These are phyloP conservation scores for Camelina laxa DNA, from an alignment of 345 rosid genomes.

Conservation along the genomic window DNA sequence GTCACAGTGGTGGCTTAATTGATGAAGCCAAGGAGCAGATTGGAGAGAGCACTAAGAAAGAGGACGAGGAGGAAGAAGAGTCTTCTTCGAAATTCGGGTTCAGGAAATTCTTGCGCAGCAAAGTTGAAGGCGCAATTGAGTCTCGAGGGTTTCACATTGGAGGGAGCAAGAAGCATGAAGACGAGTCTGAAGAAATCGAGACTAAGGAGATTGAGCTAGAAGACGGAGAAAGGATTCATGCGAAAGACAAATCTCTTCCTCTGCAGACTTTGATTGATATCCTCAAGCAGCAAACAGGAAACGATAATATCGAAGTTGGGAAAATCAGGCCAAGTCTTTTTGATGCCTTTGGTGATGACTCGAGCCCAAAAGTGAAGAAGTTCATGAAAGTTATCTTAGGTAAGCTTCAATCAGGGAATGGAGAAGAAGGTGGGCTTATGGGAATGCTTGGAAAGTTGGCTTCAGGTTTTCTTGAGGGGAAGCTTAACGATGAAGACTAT, in stretches of 20 bases:
- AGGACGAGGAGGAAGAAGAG: constrained; percentile 36
- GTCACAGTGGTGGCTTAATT: constrained; percentile 95
- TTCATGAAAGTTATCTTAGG: constrained; percentile 80
- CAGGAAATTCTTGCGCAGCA: constrained; percentile 60
- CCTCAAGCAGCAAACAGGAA: constrained; percentile 91
- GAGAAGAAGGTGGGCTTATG: constrained; percentile 66
- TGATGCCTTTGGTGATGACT: constrained; percentile 84
- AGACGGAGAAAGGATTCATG: constrained; percentile 54
- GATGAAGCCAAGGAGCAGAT: constrained; percentile 95
- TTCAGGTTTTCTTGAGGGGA: constrained; percentile 80
- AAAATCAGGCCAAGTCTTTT: constrained; percentile 90
- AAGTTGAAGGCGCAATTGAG: constrained; percentile 59
- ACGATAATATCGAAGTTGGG: constrained; percentile 91
- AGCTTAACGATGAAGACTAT: constrained; percentile 75
- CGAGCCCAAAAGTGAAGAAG: constrained; percentile 98
- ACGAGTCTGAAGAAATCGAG: constrained; percentile 49
- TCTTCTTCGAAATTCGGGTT: constrained; percentile 55
- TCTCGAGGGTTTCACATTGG: constrained; percentile 74
- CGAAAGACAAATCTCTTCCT: constrained; percentile 76
- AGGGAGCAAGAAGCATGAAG: constrained; percentile 44
- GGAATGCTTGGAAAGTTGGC: constrained; percentile 91
- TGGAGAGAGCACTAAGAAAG: constrained; percentile 76
- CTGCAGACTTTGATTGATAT: constrained; percentile 78
- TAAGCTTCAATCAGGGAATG: constrained; percentile 60
- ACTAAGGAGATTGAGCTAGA: constrained; percentile 50